phyloP scores from a whole-genome alignment of 257 asterid species.

The Craterostigma plantagineum region DNA sequence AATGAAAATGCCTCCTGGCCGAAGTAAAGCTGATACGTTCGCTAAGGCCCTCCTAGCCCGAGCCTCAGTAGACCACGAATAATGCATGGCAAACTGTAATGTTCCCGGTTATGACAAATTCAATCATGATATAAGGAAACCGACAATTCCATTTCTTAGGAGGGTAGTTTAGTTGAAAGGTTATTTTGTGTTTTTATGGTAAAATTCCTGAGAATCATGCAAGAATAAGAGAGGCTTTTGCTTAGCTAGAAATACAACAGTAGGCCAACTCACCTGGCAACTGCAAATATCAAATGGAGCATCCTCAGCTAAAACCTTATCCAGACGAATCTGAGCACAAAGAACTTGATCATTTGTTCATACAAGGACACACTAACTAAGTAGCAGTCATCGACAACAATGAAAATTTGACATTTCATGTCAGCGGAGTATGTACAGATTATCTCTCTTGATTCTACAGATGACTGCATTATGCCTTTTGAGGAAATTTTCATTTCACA shows the following conservation, averaged over 20 bases:
- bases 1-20: constrained; percentile 90
- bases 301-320: constrained; percentile 69
- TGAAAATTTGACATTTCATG: constrained; percentile 1
- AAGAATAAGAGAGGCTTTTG: not conserved
- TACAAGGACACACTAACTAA: too few relatives aligned
- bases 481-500: not conserved
- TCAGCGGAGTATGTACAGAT: not conserved
- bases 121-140: constrained; percentile 3
- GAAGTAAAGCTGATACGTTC: constrained; percentile 85
- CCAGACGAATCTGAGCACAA: constrained; percentile 50
- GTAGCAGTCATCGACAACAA: constrained; percentile 1
- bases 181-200: too few relatives aligned
- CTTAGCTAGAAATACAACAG: constrained; percentile 9
- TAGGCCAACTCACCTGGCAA: constrained; percentile 54
- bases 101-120: constrained; percentile 9
- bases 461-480: too few relatives aligned
- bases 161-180: too few relatives aligned
- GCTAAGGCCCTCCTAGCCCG: constrained; percentile 93
- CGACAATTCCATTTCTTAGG: not conserved
- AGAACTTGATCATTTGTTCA: not conserved
- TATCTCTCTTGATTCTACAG: too few relatives aligned
- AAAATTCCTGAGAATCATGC: not conserved
- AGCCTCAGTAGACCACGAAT: constrained; percentile 98
- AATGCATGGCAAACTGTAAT: constrained; percentile 95
- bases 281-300: constrained; percentile 94